Conservation (phyloP, 2,329 filamentous ascomycete species). For the Calonectria henricotiae region DNA sequence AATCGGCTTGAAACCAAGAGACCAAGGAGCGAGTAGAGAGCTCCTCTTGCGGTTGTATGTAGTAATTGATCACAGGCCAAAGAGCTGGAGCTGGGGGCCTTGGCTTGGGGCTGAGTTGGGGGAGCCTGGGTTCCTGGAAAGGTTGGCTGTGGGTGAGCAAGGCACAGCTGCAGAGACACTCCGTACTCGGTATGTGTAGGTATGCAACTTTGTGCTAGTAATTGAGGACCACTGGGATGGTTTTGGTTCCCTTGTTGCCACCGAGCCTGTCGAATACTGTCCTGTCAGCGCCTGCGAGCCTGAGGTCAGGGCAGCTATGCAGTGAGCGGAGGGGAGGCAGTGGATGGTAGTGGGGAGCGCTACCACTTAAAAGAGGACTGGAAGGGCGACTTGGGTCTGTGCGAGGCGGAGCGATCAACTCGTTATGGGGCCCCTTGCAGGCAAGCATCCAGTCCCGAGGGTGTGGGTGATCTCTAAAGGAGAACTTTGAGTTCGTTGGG, state of each 20-base stretch:
- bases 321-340: conserved; percentile 17
- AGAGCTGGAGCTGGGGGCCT: conserved; percentile 11
- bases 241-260: conserved; percentile 25
- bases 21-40: background rate
- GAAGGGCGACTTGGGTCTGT: conserved; percentile 41
- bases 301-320: conserved; percentile 28
- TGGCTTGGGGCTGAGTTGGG: conserved; percentile 20
- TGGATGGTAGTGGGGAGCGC: conserved; percentile 42
- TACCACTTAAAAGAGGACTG: conserved; percentile 44
- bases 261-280: conserved; percentile 26
- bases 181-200: background rate
- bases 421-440: conserved; percentile 46
- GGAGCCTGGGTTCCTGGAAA: background rate
- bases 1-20: conserved; percentile 19
- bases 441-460: conserved; percentile 38
- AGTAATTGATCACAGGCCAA: background rate
- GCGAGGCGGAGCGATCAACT: conserved; percentile 46
- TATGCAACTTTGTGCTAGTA: conserved; percentile 15
- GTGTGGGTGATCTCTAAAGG: conserved; percentile 42
- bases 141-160: conserved; percentile 11
- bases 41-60: conserved; percentile 3
- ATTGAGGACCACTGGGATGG: conserved; percentile 4
- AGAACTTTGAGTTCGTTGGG: conserved; percentile 29
- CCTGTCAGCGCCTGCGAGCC: conserved; percentile 27
- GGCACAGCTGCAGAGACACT: background rate